Evolutionary conservation across 2,329 filamentous ascomycete species (phyloP), one percentile per base, ranked within the genome.

Genomic region (Teratosphaeria pseudoeucalypti): DNA sequence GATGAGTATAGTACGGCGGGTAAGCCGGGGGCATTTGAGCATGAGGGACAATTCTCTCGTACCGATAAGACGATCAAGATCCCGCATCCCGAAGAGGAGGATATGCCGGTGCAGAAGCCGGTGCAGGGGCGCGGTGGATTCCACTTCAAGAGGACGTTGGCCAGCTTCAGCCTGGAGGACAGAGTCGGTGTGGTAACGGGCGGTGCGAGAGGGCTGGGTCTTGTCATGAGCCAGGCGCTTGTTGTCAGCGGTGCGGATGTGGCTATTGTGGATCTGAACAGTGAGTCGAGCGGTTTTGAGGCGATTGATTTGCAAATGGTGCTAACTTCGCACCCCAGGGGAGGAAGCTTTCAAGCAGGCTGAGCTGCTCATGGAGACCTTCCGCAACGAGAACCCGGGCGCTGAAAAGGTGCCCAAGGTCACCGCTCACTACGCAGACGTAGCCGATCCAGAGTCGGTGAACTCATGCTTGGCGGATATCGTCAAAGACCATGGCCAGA

Each of bases 261-360:
- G 63, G 92, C 92, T 52, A 89, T 97, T 74, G 90, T 96, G 49
- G 92, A 97, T 73, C 79, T 96, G 78, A 96, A 97, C 77, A 88
- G 89, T 92, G 75, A 66, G 85, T 80, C 10, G 10, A 12, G 19
- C 16, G 19, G 12, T 5, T 39, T 23, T 37, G 27, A 32, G 27
- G 16, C 26, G 11, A 26, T 43, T n/a, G 6, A 57, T 52, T 34
- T 10, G 26, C 37, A 23, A 16, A 49, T 34, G 9, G 26, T 27
- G 32, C 59, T 58, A 29, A 60, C 47, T 29, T 29, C 29, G 52
- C n/a, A 26, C 29, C 14, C 57, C 68, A 92, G 89, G 89, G 79
- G 88, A 92, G 49, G 90, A 96, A 75, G 92, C 89, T 10, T 81
- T 87, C 70, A 84, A 84, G 68, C 89, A 94, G 72, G 90, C 90